Base-by-base conservation (phyloP, 1,139 yeast genomes). In the Yamadazyma songkhlaensis region DNA sequence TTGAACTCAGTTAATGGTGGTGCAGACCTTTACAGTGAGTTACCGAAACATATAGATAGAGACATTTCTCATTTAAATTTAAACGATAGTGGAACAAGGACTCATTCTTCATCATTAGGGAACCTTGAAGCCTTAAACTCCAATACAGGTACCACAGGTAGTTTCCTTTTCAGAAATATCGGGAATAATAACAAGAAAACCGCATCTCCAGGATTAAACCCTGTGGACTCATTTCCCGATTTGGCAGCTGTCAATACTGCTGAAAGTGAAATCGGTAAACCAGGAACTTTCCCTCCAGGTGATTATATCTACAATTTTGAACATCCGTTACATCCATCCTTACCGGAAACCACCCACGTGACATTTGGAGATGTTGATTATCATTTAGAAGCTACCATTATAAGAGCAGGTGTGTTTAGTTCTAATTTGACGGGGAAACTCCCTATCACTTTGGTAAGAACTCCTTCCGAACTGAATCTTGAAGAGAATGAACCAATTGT, bases 401-500 rank as follows among this genome's bases (percentile, higher is more conserved):
- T 80, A 39, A 72, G 97, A 38, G 68, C 76, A 23, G 97, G 97
- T 6, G 79, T 97, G 2, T 92, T 92, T 66, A 87, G 88, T 56
- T 70, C 88, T 30, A 85, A 84, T 50, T 61, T 92, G 25, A 53
- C 65, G 3, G 95, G 90, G 1, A 67, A 71, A 43, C 60, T 77
- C 33, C 86, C 87, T 2, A 73, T 92, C 1, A 70, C 68, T 4
- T 66, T 92, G 20, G 77, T 92, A 6, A 69, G 98, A 45, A 74
- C 89, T 0, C 92, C 90, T 7, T 73, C 88, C 0, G 90, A 84
- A 42, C 77, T 76, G 31, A 85, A 88, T 37, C 73, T 84, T 29
- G 97, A 92, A 56, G 90, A 87, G 51, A 82, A 85, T 44, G 98
- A 92, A 56, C 97, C 98, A 0, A 92, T 92, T 38, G 87, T 89